These are phyloP conservation scores for Brassica balearica DNA, from an alignment of 441 rosid species.

Conservation along the genomic window DNA sequence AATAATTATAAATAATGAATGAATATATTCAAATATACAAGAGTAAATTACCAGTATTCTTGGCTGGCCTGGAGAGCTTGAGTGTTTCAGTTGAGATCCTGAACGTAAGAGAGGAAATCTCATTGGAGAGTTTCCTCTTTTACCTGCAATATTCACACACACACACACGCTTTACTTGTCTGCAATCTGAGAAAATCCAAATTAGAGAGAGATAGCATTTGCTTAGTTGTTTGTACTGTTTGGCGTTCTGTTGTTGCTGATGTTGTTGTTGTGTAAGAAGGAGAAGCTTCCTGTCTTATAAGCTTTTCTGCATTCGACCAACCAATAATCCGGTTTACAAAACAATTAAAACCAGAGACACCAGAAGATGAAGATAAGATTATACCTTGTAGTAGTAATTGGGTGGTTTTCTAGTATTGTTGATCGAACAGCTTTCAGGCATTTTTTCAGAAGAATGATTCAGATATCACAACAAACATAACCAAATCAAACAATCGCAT, in stretches of 20 bases:
- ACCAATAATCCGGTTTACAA: constrained; percentile 25
- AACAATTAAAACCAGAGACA: background rate
- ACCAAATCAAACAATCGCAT: background rate
- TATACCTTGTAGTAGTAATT: constrained; percentile 46
- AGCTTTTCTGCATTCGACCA: constrained; percentile 49
- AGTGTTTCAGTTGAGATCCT: constrained; percentile 62
- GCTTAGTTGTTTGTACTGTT: constrained; percentile 38
- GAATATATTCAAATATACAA: background rate
- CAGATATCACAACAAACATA: constrained; percentile 20
- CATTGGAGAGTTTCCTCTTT: constrained; percentile 59
- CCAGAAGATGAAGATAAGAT: constrained; percentile 17
- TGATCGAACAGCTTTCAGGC: constrained; percentile 51
- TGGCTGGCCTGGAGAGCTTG: constrained; percentile 59
- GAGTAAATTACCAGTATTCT: constrained; percentile 46
- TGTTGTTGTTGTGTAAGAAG: constrained; percentile 41
- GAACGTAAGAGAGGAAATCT: constrained; percentile 54
- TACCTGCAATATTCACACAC: constrained; percentile 47
- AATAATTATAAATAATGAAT: constrained; percentile 11
- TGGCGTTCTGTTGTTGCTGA: constrained; percentile 44
- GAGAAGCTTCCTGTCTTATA: constrained; percentile 48
- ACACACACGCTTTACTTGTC: constrained; percentile 8
- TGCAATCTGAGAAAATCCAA: constrained; percentile 2
- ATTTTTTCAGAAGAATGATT: constrained; percentile 22
- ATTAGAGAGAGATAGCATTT: background rate
- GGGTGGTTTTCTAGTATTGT: constrained; percentile 51